Conservation (phyloP, 176 grass and related monocot genomes). For the Pontederia crassipes region DNA sequence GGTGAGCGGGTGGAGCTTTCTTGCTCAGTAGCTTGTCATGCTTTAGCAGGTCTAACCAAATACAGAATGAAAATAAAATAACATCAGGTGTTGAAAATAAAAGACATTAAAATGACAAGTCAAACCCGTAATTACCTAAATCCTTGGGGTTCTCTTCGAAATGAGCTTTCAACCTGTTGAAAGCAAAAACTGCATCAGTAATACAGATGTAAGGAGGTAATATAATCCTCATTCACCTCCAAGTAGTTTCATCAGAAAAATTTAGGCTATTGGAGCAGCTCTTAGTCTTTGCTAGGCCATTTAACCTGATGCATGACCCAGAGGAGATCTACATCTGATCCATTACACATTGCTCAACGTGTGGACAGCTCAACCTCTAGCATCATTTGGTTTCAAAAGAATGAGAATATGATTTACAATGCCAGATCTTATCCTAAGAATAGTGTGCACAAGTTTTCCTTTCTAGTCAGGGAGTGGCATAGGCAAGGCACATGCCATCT, state of each 20-base stretch:
- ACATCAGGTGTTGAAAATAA: background rate
- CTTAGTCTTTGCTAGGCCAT: background rate
- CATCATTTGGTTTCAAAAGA: no score
- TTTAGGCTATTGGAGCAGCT: background rate
- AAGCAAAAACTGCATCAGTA: constrained; percentile 1
- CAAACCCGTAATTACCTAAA: constrained; percentile 37
- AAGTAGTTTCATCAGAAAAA: background rate
- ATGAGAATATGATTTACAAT: no score
- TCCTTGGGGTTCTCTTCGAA: constrained; percentile 94
- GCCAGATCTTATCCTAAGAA: no score
- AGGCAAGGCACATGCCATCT: no score
- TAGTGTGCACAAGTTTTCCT: no score
- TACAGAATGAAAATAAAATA: background rate
- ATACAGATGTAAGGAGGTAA: background rate
- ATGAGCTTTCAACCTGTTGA: constrained; percentile 79
- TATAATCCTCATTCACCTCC: background rate
- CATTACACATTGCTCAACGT: no score
- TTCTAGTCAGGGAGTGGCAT: no score
- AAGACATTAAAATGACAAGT: background rate
- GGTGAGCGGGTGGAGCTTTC: constrained; percentile 63
- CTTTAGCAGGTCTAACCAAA: constrained; percentile 69
- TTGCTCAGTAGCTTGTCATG: constrained; percentile 82
- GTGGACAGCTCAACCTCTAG: no score
- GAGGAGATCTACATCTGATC: no score
- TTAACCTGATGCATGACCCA: no score